phyloP scores from a whole-genome alignment of 208 protist genomes.

The Leishmania mexicana region DNA sequence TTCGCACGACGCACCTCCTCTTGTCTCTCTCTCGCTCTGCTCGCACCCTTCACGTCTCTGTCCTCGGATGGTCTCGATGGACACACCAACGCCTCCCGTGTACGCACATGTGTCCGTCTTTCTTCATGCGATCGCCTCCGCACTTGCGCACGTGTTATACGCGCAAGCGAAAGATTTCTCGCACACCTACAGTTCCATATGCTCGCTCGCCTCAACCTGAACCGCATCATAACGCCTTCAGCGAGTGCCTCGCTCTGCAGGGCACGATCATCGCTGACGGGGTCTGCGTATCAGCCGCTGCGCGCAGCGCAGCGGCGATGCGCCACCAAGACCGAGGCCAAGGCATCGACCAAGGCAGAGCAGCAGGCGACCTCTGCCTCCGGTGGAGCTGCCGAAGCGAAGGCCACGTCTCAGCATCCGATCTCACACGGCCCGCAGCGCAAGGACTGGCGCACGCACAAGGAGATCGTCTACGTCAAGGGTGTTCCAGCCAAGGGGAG shows the following conservation, averaged over 20 bases:
- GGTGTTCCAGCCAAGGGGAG: constrained; percentile 77
- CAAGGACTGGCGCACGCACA: constrained; percentile 81
- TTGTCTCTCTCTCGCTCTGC: neutral
- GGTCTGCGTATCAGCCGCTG: neutral
- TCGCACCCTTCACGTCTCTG: neutral
- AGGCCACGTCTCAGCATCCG: constrained; percentile 18
- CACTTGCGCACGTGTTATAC: neutral
- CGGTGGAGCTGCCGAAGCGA: constrained; percentile 24
- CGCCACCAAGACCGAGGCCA: constrained; percentile 30
- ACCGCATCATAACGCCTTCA: neutral
- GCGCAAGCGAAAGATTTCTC: neutral
- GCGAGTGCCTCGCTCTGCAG: neutral
- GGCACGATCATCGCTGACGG: neutral
- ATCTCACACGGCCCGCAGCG: constrained; percentile 41
- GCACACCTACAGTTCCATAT: neutral
- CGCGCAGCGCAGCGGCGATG: constrained; percentile 21
- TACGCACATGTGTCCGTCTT: neutral
- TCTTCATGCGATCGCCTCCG: neutral
- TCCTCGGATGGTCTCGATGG: neutral
- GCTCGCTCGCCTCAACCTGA: constrained; percentile 4
- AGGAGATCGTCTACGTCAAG: constrained; percentile 81
- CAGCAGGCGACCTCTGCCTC: constrained; percentile 24
- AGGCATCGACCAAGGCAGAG: constrained; percentile 31
- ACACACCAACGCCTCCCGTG: neutral
- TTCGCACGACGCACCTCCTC: neutral